These are phyloP conservation scores for Chaetomium sp. DNA, from an alignment of 2,329 filamentous ascomycete genomes.

Conservation along the genomic window DNA sequence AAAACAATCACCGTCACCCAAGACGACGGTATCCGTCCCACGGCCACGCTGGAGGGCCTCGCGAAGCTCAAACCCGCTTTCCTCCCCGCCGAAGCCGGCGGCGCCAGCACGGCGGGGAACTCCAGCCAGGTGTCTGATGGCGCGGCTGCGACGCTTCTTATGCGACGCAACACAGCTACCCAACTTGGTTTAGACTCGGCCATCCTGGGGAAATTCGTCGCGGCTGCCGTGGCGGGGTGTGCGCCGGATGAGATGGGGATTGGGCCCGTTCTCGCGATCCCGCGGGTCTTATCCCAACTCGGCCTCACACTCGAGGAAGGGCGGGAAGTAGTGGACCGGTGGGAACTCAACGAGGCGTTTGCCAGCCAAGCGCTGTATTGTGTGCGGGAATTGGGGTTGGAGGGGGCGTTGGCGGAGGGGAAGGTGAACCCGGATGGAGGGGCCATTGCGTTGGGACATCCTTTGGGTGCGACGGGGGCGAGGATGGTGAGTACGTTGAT, in stretches of 20 bases:
- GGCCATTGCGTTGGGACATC: constrained; percentile 90
- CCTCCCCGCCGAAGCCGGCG: constrained; percentile 62
- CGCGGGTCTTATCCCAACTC: constrained; percentile 65
- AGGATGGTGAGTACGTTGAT: constrained; percentile 68
- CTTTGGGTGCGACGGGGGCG: constrained; percentile 80
- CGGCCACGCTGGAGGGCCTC: constrained; percentile 62
- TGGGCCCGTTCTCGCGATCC: constrained; percentile 80
- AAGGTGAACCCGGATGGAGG: constrained; percentile 89
- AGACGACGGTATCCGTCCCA: constrained; percentile 77
- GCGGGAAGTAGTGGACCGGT: constrained; percentile 53
- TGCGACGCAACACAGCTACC: constrained; percentile 73
- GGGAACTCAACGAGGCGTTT: constrained; percentile 90
- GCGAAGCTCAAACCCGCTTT: constrained; percentile 82
- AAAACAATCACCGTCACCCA: constrained; percentile 60
- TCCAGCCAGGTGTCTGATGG: constrained; percentile 81
- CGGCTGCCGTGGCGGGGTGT: constrained; percentile 68
- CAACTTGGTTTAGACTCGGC: constrained; percentile 60
- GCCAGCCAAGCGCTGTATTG: constrained; percentile 64
- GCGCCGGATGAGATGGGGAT: constrained; percentile 91
- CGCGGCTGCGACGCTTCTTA: constrained; percentile 74
- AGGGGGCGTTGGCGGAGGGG: constrained; percentile 52
- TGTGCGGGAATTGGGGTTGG: constrained; percentile 62
- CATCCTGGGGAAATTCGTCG: constrained; percentile 80
- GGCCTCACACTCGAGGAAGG: constrained; percentile 58
- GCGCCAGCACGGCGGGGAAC: constrained; percentile 80